Evolutionary conservation across 176 grass and related monocot genomes (phyloP).

Genomic region (Typha latifolia): DNA sequence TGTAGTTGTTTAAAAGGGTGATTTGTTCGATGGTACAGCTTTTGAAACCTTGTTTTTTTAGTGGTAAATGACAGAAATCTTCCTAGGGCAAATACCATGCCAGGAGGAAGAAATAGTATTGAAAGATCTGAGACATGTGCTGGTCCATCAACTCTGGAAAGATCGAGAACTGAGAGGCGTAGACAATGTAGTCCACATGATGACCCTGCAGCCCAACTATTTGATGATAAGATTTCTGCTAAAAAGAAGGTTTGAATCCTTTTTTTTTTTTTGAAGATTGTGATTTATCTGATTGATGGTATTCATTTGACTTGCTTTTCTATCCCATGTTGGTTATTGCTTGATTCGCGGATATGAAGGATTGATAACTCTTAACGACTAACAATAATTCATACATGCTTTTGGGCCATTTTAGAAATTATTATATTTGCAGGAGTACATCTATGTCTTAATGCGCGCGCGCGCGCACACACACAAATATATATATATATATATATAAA

Average conservation of each 20-base stretch:
- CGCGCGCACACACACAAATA: too few relatives aligned
- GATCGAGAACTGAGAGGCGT: slow-evolving; percentile 47
- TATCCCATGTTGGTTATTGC: too few relatives aligned
- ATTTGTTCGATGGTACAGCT: not conserved
- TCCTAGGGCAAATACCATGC: slow-evolving; percentile 55
- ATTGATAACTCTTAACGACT: too few relatives aligned
- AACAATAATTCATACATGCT: too few relatives aligned
- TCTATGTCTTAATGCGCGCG: too few relatives aligned
- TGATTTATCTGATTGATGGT: not conserved
- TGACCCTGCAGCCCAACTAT: slow-evolving; percentile 58
- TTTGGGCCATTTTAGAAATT: too few relatives aligned
- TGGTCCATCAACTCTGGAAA: slow-evolving; percentile 42
- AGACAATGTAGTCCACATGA: slow-evolving; percentile 29
- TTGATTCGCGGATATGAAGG: too few relatives aligned
- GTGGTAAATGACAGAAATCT: slow-evolving; percentile 32
- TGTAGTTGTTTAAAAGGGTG: not conserved
- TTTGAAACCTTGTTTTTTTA: slow-evolving; percentile 16
- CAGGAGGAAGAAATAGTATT: slow-evolving; percentile 34
- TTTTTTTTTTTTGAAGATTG: slow-evolving; percentile 1
- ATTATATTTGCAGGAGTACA: too few relatives aligned
- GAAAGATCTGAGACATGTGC: slow-evolving; percentile 36
- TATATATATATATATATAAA: too few relatives aligned
- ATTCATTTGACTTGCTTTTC: not conserved
- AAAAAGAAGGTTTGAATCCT: slow-evolving; percentile 51
- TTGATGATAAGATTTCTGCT: slow-evolving; percentile 61